Evolutionary conservation across 352 stramenopile genomes (phyloP), one percentile per base, ranked within the genome.

Genomic region (Phytophthora sojae): DNA sequence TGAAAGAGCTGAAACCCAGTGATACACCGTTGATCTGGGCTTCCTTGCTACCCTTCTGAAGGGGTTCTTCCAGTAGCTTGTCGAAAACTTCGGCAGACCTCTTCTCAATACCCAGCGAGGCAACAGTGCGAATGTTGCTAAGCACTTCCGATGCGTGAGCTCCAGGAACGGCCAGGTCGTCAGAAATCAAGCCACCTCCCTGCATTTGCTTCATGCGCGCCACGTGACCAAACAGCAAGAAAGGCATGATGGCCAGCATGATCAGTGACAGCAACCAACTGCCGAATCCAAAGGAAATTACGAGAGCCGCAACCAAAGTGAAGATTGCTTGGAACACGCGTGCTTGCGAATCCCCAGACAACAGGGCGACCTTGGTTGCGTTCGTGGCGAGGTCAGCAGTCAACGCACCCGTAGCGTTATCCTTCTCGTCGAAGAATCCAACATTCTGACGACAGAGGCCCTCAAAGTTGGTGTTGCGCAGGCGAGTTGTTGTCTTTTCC

Each of bases 1-100:
- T 73, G 35, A 76, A 84, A 0, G 76, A 97, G 77, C 50, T 97
- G 67, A 69, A 98, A 29, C 73, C 97, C 67, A 88, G 37, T 3
- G 76, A 69, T 4, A 86, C 3, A 0, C 81, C 81, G 19, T 82
- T 85, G 1, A 82, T 30, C 19, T 76, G 66, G 0, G 81, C 75
- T 35, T 86, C 68, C 8, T 74, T 69, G 23, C 35, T 39, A n/a
- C 76, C 77, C 21, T 78, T 68, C 6, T 60, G 61, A 32, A 80
- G 54, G 1, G 77, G 71, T 21, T 71, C 59, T 19, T 80, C 65
- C 5, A 87, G 61, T 4, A 73, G 39, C 1, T 65, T 19, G 4
- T 64, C 54, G 19, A 81, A 89, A 9, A 62, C 68, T 0, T 67
- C 19, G 23, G 42, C 47, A 23, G 73, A 76, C 4, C 59, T 63